Evolutionary conservation across 257 asterid genomes (phyloP), one percentile per base, ranked within the genome.

Genomic region (Solanum corneliomulleri): DNA sequence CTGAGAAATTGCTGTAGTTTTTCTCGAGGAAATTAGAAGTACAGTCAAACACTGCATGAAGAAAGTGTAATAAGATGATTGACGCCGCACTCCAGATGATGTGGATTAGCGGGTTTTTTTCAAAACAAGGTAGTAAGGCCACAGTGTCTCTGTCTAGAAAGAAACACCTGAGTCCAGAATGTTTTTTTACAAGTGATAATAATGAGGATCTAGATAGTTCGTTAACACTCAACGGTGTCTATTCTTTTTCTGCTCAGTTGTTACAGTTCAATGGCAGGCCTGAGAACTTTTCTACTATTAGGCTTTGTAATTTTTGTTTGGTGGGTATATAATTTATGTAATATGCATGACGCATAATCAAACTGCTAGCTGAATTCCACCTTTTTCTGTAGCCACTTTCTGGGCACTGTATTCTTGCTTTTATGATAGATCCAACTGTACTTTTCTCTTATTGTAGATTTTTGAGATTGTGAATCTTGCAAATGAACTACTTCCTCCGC

Each of bases 381-480:
- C 44, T 80, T 29, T 80, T 47, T 29, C 42, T 18, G 23, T 80
- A 45, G 15, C 41, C 37, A 25, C 64, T 45, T 45, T 78, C 41
- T 44, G 41, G 66, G 85, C 44, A 29, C 49, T 45, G 18, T 80
- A 44, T 47, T 80, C 20, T 47, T 80, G 27, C 85, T 47, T 52
- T 47, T 47, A 49, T 49, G 85, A 80, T 80, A 23, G 45, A 39
- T 77, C 84, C 11, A 66, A 44, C 52, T 62, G 60, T 60, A 64
- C 4, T 68, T 58, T 66, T 39, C 58, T 86, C 85, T 80, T 89
- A 29, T 74, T 14, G 76, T 95, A 97, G 99, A 90, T 95, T 86
- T 95, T 96, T 92, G 99, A 97, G 95, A 96, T 97, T 87, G 96
- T 97, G 93, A 97, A 95, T 94, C 92, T 97, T 87, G 98, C 98